A percentile compares a stretch with the other conserved stretches of the same genome.
phyloP scores from a whole-genome alignment of 352 stramenopile species.

The Phytophthora foliorum region DNA sequence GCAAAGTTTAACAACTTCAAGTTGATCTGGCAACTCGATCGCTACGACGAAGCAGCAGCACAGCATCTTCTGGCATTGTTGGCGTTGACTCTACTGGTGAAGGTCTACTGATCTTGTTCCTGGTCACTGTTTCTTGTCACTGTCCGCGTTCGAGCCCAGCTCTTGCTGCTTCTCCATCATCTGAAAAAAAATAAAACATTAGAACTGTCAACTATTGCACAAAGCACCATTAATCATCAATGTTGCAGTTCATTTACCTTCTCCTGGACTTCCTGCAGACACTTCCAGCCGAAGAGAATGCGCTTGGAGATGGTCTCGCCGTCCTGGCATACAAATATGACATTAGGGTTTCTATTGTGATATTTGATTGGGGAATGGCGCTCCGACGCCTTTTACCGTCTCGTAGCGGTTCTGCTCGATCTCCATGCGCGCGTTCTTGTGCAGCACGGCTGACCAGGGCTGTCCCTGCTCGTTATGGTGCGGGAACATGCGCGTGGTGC shows the following conservation, averaged over 20 bases:
- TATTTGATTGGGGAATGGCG: neutral
- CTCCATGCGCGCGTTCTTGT: conserved; percentile 81
- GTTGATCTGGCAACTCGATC: neutral
- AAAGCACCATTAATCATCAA: neutral
- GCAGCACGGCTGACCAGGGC: conserved; percentile 70
- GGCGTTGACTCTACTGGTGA: neutral
- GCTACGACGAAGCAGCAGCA: neutral
- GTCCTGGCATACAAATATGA: conserved; percentile 50
- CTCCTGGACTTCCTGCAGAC: conserved; percentile 77
- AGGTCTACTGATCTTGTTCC: neutral
- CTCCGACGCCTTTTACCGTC: conserved; percentile 41
- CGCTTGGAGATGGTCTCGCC: conserved; percentile 81
- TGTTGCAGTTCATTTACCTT: conserved; percentile 52
- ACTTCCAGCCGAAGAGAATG: conserved; percentile 84
- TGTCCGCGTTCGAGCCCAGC: conserved; percentile 26
- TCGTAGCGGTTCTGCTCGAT: conserved; percentile 85
- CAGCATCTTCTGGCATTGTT: conserved; percentile 4
- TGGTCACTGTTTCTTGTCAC: conserved; percentile 35
- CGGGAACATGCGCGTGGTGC: conserved; percentile 76
- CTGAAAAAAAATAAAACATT: conserved; percentile 26
- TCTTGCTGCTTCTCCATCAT: conserved; percentile 65
- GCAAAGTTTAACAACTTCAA: neutral
- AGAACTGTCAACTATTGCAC: conserved; percentile 1
- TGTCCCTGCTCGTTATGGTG: conserved; percentile 81
- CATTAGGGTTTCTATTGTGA: conserved; percentile 25